phyloP scores from a whole-genome alignment of 345 rosid genomes.

The Anacardium occidentale region DNA sequence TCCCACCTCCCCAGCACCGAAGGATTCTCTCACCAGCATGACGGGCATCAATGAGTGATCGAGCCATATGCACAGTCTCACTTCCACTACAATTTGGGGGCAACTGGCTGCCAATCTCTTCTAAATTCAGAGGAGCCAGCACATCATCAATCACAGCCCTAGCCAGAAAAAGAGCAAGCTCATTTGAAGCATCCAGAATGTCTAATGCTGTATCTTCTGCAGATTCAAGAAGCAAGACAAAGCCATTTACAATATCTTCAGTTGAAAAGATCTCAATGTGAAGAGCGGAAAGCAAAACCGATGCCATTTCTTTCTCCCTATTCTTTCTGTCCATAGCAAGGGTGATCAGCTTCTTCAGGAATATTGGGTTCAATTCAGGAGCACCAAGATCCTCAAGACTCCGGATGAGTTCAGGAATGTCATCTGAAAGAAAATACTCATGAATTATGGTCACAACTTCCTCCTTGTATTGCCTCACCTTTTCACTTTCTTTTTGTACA shows the following conservation, averaged over 20 bases:
- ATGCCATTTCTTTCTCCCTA: conserved; percentile 99
- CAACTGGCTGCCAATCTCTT: conserved; percentile 73
- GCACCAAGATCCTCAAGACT: conserved; percentile 81
- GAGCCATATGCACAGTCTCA: conserved; percentile 73
- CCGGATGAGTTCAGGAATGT: conserved; percentile 88
- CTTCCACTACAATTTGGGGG: conserved; percentile 82
- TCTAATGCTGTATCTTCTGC: conserved; percentile 97
- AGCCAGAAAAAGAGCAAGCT: conserved; percentile 93
- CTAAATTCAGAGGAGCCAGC: conserved; percentile 83
- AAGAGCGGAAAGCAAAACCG: conserved; percentile 87
- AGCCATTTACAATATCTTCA: conserved; percentile 85
- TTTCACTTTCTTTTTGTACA: conserved; percentile 41
- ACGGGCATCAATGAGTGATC: conserved; percentile 81
- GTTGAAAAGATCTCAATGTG: conserved; percentile 93
- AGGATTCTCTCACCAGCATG: conserved; percentile 97
- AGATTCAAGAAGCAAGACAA: conserved; percentile 88
- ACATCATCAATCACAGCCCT: conserved; percentile 98
- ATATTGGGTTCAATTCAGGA: conserved; percentile 74
- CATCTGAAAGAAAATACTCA: conserved; percentile 95
- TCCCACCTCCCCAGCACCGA: conserved; percentile 99
- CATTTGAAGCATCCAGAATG: conserved; percentile 93
- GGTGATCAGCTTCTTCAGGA: conserved; percentile 84
- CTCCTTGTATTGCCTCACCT: conserved; percentile 65
- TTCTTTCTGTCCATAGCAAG: conserved; percentile 97
- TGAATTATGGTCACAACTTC: conserved; percentile 80